Conservation (phyloP, 208 protist genomes). For the Tetramitus jugosus region DNA sequence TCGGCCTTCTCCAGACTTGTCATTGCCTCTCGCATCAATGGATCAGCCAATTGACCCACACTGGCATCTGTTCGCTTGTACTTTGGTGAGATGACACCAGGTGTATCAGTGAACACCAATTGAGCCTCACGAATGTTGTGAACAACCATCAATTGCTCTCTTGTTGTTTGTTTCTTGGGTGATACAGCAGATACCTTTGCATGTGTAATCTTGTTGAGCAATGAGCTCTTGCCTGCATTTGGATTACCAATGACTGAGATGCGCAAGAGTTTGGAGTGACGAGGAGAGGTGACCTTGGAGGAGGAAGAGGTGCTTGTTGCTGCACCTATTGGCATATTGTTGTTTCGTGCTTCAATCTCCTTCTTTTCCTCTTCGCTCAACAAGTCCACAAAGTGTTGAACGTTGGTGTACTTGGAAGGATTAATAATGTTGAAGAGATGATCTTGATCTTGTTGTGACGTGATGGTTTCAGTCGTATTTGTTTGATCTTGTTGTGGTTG, state of each 20-base stretch:
- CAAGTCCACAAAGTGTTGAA: too few species aligned
- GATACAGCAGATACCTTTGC: conserved; percentile 21
- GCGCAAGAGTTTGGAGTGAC: neutral
- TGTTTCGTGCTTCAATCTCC: too few species aligned
- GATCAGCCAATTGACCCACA: neutral
- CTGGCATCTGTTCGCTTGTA: neutral
- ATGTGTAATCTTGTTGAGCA: neutral
- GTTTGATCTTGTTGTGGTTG: too few species aligned
- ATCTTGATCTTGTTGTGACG: too few species aligned
- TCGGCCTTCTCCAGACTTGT: neutral
- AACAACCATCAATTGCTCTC: neutral
- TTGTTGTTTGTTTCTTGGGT: conserved; percentile 17
- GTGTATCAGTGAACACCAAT: conserved; percentile 20
- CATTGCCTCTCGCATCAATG: neutral
- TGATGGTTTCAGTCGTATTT: too few species aligned
- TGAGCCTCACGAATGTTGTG: neutral
- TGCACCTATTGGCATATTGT: too few species aligned
- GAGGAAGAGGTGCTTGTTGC: too few species aligned
- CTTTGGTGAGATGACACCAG: neutral
- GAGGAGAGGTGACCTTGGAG: too few species aligned
- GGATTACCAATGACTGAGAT: conserved; percentile 14
- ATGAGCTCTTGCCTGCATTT: conserved; percentile 22
- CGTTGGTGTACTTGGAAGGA: too few species aligned
- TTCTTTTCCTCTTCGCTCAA: too few species aligned
- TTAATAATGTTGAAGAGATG: too few species aligned